Evolutionary conservation across 192 early-diverging fungal species (phyloP).

Genomic region (Chytriomyces confervae): DNA sequence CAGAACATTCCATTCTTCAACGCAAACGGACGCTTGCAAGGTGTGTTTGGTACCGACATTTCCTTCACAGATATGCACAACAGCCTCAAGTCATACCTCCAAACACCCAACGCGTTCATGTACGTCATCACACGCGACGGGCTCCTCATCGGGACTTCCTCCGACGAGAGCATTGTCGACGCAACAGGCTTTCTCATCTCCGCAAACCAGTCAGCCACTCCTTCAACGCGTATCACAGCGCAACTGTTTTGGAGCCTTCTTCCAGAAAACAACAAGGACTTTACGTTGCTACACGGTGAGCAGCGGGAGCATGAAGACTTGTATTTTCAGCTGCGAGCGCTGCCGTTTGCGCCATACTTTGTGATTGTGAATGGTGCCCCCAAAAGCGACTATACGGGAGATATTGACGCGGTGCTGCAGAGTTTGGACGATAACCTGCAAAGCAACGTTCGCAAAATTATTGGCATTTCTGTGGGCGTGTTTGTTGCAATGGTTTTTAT

Average conservation of each 20-base stretch:
- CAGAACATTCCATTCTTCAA: background rate
- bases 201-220: background rate
- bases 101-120: slow-evolving; percentile 5
- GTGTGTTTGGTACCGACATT: slow-evolving; percentile 1
- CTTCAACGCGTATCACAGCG: background rate
- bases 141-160: too few relatives aligned
- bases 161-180: too few relatives aligned
- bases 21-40: background rate
- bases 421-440: background rate
- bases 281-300: background rate
- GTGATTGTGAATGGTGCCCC: slow-evolving; percentile 25
- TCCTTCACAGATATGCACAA: slow-evolving; percentile 9
- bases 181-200: background rate
- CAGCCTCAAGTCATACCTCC: background rate
- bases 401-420: slow-evolving; percentile 15
- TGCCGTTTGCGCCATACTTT: background rate
- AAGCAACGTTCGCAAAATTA: background rate
- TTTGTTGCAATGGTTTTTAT: slow-evolving; percentile 5
- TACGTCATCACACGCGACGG: background rate
- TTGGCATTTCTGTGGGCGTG: background rate
- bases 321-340: background rate
- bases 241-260: background rate
- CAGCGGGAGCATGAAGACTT: background rate
- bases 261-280: background rate
- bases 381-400: slow-evolving; percentile 8